Percentiles rank a stretch among this genome's conserved stretches.
phyloP scores from a whole-genome alignment of 192 early-diverging fungal species.

The Haplosporangium gracile region DNA sequence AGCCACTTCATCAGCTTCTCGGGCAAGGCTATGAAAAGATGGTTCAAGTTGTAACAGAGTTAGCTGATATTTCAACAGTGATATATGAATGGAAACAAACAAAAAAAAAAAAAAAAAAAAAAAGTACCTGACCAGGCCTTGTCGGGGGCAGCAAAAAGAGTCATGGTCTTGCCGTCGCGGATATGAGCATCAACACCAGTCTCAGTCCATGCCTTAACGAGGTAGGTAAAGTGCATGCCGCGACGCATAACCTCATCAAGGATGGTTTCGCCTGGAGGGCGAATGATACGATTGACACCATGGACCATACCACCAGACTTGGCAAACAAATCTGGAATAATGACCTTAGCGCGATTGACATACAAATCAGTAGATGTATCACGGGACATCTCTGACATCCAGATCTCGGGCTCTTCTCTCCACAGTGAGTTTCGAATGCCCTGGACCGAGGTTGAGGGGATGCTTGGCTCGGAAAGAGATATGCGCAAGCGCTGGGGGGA shows the following conservation, averaged over 20 bases:
- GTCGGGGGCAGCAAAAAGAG: conserved; percentile 39
- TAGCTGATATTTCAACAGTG: not conserved
- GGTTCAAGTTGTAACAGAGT: not conserved
- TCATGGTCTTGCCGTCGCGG: conserved; percentile 38
- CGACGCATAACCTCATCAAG: conserved; percentile 36
- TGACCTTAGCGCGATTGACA: conserved; percentile 37
- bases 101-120: not conserved
- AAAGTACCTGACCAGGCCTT: conserved; percentile 40
- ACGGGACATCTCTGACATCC: not conserved
- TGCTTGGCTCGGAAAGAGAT: conserved; percentile 13
- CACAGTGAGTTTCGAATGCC: conserved; percentile 7
- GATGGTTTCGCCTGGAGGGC: conserved; percentile 32
- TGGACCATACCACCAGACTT: conserved; percentile 38
- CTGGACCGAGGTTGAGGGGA: conserved; percentile 11
- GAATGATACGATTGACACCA: conserved; percentile 35
- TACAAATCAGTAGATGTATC: not conserved
- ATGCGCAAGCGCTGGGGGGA: conserved; percentile 35
- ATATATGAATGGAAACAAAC: not conserved
- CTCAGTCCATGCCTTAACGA: conserved; percentile 30
- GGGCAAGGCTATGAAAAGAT: conserved; percentile 1
- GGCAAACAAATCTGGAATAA: conserved; percentile 21
- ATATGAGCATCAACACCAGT: conserved; percentile 31
- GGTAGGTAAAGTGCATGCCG: conserved; percentile 24
- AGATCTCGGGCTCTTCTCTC: conserved; percentile 27
- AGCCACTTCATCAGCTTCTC: conserved; percentile 27